phyloP scores from a whole-genome alignment of 805 yeast species.

The Wickerhamomyces xylosicus region DNA sequence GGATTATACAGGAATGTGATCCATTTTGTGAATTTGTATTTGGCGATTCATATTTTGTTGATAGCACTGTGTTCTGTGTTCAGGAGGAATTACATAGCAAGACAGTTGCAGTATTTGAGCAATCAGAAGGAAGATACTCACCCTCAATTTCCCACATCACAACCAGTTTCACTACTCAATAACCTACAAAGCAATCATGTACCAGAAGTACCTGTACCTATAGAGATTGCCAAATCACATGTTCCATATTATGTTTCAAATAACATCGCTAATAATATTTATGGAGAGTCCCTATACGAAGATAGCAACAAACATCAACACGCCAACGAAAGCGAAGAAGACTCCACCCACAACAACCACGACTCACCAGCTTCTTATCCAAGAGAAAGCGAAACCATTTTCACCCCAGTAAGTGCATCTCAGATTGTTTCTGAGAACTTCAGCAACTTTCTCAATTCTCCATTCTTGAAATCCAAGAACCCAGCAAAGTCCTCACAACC shows the following conservation, averaged over 20 bases:
- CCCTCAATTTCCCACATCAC: background rate
- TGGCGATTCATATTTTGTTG: conserved; percentile 16
- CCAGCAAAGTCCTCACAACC: conserved; percentile 28
- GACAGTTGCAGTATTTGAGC: conserved; percentile 16
- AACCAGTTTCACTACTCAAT: background rate
- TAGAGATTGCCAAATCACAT: background rate
- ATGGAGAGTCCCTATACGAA: background rate
- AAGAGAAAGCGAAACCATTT: conserved; percentile 1
- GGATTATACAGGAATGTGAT: conserved; percentile 1
- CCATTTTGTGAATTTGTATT: conserved; percentile 10
- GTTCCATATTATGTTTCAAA: background rate
- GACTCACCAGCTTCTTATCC: conserved; percentile 14
- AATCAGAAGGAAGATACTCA: background rate
- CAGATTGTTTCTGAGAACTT: conserved; percentile 19
- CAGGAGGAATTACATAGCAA: conserved; percentile 16
- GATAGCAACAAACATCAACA: background rate
- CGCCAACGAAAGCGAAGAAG: background rate
- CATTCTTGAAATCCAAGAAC: conserved; percentile 11
- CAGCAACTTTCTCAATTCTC: conserved; percentile 13
- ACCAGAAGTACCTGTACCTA: background rate
- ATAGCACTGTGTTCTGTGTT: conserved; percentile 16
- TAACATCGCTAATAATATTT: background rate
- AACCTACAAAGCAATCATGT: background rate
- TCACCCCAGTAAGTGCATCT: conserved; percentile 11
- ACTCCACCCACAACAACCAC: background rate